Evolutionary conservation across 2,329 filamentous ascomycete genomes (phyloP).

Genomic region (Trichoderma asperellum): DNA sequence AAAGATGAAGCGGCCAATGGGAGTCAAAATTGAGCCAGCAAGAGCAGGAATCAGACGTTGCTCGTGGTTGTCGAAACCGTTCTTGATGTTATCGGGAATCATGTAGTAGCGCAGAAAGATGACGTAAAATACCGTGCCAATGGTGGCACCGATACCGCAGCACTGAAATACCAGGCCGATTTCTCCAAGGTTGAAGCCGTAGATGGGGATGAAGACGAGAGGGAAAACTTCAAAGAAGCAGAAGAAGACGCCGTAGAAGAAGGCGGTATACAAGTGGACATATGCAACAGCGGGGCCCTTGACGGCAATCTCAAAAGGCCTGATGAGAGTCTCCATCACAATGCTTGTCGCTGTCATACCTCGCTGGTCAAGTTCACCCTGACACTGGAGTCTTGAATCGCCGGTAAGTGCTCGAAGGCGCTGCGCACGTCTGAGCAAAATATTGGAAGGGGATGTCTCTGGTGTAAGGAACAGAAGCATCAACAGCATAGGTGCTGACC

Average conservation of each 20-base stretch:
- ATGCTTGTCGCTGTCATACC: conserved; percentile 31
- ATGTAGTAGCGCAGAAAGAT: neutral
- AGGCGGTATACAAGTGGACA: conserved; percentile 46
- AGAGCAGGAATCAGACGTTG: neutral
- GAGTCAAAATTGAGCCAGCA: neutral
- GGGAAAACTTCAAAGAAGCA: neutral
- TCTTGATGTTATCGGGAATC: neutral
- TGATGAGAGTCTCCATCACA: conserved; percentile 33
- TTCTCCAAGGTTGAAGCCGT: neutral
- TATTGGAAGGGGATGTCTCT: conserved; percentile 58
- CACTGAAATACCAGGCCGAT: neutral
- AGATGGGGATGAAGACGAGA: neutral
- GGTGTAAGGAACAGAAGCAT: conserved; percentile 60
- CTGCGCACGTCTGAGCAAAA: conserved; percentile 59
- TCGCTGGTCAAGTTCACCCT: conserved; percentile 33
- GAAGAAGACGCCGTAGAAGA: conserved; percentile 45
- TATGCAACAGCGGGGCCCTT: conserved; percentile 42
- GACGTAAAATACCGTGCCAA: neutral
- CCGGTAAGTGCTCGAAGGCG: conserved; percentile 49
- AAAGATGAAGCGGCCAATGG: neutral
- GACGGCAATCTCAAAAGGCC: conserved; percentile 40
- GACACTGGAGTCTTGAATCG: conserved; percentile 29
- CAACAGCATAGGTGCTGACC: conserved; percentile 55
- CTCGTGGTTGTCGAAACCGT: neutral
- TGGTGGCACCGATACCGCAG: neutral